Percentiles rank a stretch among this genome's conserved stretches.
Conservation (phyloP, 2,329 filamentous ascomycete genomes). For the Xylaria sp. region DNA sequence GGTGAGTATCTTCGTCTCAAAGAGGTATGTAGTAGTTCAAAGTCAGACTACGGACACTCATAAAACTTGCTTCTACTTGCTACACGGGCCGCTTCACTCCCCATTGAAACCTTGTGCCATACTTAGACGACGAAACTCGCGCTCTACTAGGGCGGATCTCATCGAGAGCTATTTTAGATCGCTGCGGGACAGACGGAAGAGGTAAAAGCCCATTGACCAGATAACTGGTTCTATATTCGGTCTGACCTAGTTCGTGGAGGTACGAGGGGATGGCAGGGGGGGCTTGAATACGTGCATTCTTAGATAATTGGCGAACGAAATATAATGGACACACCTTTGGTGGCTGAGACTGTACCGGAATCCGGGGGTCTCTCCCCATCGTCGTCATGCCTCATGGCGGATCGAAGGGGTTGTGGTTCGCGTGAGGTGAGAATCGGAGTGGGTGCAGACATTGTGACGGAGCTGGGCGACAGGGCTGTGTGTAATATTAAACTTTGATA, state of each 20-base stretch:
- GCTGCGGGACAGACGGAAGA: background rate
- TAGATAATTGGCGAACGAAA: conserved; percentile 15
- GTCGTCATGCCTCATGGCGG: conserved; percentile 48
- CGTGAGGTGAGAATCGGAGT: conserved; percentile 37
- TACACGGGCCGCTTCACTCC: conserved; percentile 7
- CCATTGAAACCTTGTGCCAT: background rate
- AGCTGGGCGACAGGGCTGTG: conserved; percentile 1
- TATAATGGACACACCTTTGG: conserved; percentile 45
- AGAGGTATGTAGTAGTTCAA: background rate
- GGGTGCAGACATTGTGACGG: conserved; percentile 42
- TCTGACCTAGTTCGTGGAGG: conserved; percentile 1
- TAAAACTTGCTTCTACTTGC: conserved; percentile 4
- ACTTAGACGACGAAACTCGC: background rate
- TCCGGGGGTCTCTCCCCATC: conserved; percentile 43
- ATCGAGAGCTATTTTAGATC: background rate
- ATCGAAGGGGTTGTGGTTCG: conserved; percentile 45
- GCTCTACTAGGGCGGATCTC: background rate
- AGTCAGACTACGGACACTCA: conserved; percentile 3
- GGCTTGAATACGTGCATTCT: background rate
- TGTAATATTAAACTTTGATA: conserved; percentile 4
- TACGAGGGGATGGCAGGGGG: conserved; percentile 10
- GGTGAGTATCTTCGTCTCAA: conserved; percentile 37
- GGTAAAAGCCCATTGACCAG: background rate
- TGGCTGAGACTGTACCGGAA: conserved; percentile 35
- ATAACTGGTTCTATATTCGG: background rate